A percentile compares a stretch with the other conserved stretches of the same genome.
Evolutionary conservation across 2,329 filamentous ascomycete genomes (phyloP).

Genomic region (Thielaviopsis euricoi): DNA sequence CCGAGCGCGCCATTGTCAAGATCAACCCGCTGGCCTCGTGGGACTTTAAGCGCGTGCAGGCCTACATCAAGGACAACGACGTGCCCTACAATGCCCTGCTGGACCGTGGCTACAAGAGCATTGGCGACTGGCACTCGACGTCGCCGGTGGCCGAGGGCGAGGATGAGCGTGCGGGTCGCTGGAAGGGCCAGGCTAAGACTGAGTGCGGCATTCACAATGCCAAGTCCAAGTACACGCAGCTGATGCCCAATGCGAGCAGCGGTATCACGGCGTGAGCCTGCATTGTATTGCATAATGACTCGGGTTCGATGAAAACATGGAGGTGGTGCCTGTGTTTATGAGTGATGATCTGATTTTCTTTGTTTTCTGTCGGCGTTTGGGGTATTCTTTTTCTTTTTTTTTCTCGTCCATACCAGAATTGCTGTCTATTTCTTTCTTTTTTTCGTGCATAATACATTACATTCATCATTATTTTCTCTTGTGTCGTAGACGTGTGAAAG

Average conservation of each 20-base stretch:
- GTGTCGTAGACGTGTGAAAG: too few species aligned
- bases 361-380: not conserved
- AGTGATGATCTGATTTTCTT: slow-evolving; percentile 6
- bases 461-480: not conserved
- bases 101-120: slow-evolving; percentile 89
- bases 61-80: slow-evolving; percentile 69
- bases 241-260: not conserved
- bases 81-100: slow-evolving; percentile 90
- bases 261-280: not conserved
- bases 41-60: slow-evolving; percentile 77
- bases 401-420: not conserved
- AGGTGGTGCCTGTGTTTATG: not conserved
- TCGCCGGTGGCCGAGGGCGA: slow-evolving; percentile 78
- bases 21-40: slow-evolving; percentile 95
- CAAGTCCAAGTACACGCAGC: slow-evolving; percentile 81
- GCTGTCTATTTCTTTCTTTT: not conserved
- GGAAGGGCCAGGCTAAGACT: slow-evolving; percentile 92
- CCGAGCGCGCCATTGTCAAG: slow-evolving; percentile 80
- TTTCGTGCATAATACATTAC: not conserved
- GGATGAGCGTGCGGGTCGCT: slow-evolving; percentile 88
- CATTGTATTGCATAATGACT: too few species aligned
- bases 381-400: not conserved
- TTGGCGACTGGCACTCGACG: slow-evolving; percentile 97
- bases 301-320: not conserved
- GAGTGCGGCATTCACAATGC: slow-evolving; percentile 99